These are phyloP conservation scores for Crucihimalaya himalaica DNA, from an alignment of 345 rosid species.

Conservation along the genomic window DNA sequence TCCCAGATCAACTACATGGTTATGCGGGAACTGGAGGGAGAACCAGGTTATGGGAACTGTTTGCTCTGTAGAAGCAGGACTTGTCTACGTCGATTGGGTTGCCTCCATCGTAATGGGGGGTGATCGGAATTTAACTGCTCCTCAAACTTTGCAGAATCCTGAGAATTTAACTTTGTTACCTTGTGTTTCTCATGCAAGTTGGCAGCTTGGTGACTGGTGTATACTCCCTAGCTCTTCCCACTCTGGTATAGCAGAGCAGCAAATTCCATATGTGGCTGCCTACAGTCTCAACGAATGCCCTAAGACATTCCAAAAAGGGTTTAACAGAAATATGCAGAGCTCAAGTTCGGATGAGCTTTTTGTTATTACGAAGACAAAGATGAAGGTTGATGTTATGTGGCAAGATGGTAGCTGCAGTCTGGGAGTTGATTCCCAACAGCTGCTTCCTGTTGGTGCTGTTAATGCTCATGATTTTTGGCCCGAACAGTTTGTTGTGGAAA, in stretches of 20 bases:
- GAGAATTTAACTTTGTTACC: slow-evolving; percentile 62
- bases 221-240: slow-evolving; percentile 49
- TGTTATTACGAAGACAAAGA: slow-evolving; percentile 63
- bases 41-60: slow-evolving; percentile 70
- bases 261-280: slow-evolving; percentile 29
- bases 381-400: slow-evolving; percentile 77
- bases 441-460: slow-evolving; percentile 60
- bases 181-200: slow-evolving; percentile 66
- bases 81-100: slow-evolving; percentile 81
- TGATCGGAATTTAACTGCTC: slow-evolving; percentile 47
- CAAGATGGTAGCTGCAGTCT: slow-evolving; percentile 69
- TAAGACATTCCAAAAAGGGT: slow-evolving; percentile 41
- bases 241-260: slow-evolving; percentile 34
- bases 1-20: slow-evolving; percentile 68
- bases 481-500: slow-evolving; percentile 79
- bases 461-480: slow-evolving; percentile 93
- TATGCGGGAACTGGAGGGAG: slow-evolving; percentile 74
- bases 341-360: slow-evolving; percentile 49
- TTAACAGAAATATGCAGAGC: slow-evolving; percentile 38
- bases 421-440: slow-evolving; percentile 58
- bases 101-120: slow-evolving; percentile 51
- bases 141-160: slow-evolving; percentile 56
- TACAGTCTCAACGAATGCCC: slow-evolving; percentile 29
- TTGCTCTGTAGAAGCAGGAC: slow-evolving; percentile 60
- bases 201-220: slow-evolving; percentile 99